These are phyloP conservation scores for Solanum dulcamara DNA, from an alignment of 257 asterid genomes.

Conservation along the genomic window DNA sequence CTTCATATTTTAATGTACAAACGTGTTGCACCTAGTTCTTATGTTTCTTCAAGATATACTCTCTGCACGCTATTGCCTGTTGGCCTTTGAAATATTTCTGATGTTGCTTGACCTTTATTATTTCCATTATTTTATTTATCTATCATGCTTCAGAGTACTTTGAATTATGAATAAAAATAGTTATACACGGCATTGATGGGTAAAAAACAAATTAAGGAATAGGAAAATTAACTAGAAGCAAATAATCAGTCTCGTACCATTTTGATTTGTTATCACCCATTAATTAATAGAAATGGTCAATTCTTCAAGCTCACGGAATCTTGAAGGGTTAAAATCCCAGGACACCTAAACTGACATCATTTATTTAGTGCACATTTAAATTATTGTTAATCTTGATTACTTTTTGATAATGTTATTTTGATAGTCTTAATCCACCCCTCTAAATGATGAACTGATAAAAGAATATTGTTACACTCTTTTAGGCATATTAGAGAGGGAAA, in stretches of 20 bases:
- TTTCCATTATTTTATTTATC: not conserved
- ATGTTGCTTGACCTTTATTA: not conserved
- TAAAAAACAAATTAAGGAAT: not conserved
- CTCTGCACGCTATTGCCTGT: not conserved
- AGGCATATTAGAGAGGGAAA: not conserved
- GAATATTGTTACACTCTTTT: not conserved
- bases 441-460: not conserved
- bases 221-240: not conserved
- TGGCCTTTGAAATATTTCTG: not conserved
- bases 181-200: not conserved
- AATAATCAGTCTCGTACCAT: not conserved
- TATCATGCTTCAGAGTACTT: not conserved
- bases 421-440: no score
- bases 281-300: not conserved
- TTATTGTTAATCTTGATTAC: no score
- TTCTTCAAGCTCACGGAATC: not conserved
- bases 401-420: no score
- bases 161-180: not conserved
- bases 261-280: not conserved
- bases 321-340: not conserved
- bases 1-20: not conserved
- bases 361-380: not conserved
- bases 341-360: not conserved
- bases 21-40: not conserved
- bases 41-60: not conserved